A percentile compares a stretch with the other conserved stretches of the same genome.
Evolutionary conservation across 2,329 filamentous ascomycete genomes (phyloP).

Genomic region (Fusarium sp.): DNA sequence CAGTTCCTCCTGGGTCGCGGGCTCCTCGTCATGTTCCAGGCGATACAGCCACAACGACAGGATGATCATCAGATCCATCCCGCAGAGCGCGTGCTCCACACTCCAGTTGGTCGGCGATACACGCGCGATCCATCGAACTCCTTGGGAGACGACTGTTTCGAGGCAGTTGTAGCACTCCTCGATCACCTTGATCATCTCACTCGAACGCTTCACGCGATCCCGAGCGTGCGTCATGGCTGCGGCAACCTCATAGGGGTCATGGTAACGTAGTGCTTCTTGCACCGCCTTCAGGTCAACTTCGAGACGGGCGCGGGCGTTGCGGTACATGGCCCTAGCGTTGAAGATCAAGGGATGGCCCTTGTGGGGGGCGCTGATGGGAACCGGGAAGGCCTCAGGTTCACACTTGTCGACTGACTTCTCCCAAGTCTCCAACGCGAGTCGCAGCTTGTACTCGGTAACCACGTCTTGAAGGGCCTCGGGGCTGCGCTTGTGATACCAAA

Average conservation of each 20-base stretch:
- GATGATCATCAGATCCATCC: constrained; percentile 97
- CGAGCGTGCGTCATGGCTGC: constrained; percentile 95
- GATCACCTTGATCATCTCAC: constrained; percentile 98
- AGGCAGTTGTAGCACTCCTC: constrained; percentile 98
- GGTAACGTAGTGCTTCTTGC: constrained; percentile 95
- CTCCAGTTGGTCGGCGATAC: constrained; percentile 99
- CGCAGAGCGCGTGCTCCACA: constrained; percentile 95
- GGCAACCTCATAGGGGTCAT: constrained; percentile 96
- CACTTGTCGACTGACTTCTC: constrained; percentile 95
- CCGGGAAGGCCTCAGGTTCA: constrained; percentile 88
- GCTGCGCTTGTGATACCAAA: constrained; percentile 99
- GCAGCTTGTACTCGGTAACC: constrained; percentile 97
- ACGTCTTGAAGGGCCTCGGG: constrained; percentile 98
- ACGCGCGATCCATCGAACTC: constrained; percentile 97
- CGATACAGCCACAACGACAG: constrained; percentile 98
- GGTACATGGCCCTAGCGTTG: constrained; percentile 97
- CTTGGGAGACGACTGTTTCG: constrained; percentile 93
- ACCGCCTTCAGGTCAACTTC: constrained; percentile 96
- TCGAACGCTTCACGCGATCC: constrained; percentile 92
- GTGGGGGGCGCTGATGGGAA: constrained; percentile 92
- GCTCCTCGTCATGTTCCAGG: constrained; percentile 98
- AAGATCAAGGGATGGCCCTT: constrained; percentile 97
- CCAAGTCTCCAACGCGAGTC: constrained; percentile 97
- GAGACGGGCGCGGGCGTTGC: constrained; percentile 90
- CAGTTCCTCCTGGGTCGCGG: constrained; percentile 84